Evolutionary conservation across 2,329 filamentous ascomycete species (phyloP).

Genomic region (Colletotrichum sp.): DNA sequence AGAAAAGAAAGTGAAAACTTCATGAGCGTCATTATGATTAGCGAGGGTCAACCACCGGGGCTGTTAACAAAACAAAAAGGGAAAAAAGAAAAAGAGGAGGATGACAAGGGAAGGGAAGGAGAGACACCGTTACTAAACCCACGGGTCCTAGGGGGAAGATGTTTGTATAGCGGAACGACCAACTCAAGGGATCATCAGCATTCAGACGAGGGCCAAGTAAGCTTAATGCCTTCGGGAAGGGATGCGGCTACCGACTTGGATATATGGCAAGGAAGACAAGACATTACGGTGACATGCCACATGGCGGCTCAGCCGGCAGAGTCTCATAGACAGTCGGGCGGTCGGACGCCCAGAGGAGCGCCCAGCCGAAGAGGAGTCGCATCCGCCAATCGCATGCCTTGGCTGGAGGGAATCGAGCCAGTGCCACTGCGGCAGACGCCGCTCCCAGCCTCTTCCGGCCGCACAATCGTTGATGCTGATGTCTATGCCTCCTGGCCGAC

Average conservation of each 20-base stretch:
- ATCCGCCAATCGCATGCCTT: slow-evolving; percentile 13
- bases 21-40: slow-evolving; percentile 26
- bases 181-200: background rate
- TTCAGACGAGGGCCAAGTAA: slow-evolving; percentile 13
- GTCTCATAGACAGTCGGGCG: background rate
- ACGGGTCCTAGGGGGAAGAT: slow-evolving; percentile 18
- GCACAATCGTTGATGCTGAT: slow-evolving; percentile 3
- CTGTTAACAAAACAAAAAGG: background rate
- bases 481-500: background rate
- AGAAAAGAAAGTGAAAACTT: slow-evolving; percentile 17
- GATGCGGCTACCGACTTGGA: slow-evolving; percentile 4
- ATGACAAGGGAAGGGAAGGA: slow-evolving; percentile 15
- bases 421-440: background rate
- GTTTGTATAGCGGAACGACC: slow-evolving; percentile 13
- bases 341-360: slow-evolving; percentile 6
- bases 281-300: background rate
- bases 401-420: background rate
- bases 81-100: background rate
- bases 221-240: background rate
- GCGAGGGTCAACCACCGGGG: slow-evolving; percentile 21
- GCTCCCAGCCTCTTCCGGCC: slow-evolving; percentile 13
- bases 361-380: slow-evolving; percentile 7
- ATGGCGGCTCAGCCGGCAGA: slow-evolving; percentile 2
- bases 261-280: slow-evolving; percentile 12
- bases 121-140: slow-evolving; percentile 23